These are phyloP conservation scores for Psidium friedrichsthalianum DNA, from an alignment of 345 rosid species.

Conservation along the genomic window DNA sequence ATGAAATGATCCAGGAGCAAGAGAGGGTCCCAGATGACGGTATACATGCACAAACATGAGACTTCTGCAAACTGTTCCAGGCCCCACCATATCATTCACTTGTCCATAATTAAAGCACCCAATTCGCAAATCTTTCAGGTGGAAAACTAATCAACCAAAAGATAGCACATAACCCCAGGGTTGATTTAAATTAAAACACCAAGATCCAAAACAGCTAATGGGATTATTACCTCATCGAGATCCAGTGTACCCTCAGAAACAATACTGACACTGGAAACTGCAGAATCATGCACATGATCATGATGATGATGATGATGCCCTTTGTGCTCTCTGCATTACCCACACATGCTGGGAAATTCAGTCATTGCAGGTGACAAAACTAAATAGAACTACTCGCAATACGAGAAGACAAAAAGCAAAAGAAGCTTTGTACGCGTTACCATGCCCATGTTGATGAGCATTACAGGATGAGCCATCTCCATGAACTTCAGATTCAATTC, in stretches of 20 bases:
- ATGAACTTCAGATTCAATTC: conserved; percentile 51
- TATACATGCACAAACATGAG: background rate
- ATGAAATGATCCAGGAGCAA: background rate
- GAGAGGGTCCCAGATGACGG: background rate
- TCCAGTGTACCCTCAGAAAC: conserved; percentile 64
- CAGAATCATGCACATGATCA: conserved; percentile 56
- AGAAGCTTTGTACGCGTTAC: conserved; percentile 8
- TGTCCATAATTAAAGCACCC: background rate
- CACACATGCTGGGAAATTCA: background rate
- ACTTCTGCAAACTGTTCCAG: background rate
- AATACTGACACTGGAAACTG: conserved; percentile 61
- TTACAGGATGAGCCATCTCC: conserved; percentile 18
- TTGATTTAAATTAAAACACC: background rate
- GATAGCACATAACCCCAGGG: background rate
- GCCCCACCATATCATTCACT: background rate
- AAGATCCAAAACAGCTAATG: background rate
- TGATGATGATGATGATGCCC: conserved; percentile 21
- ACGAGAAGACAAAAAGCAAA: background rate
- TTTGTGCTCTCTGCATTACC: conserved; percentile 21
- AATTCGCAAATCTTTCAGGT: background rate
- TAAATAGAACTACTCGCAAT: background rate
- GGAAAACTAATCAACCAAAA: background rate
- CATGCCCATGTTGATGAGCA: conserved; percentile 26
- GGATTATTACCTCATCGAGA: conserved; percentile 50
- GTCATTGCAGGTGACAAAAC: background rate